Base-by-base conservation (phyloP, 208 protist species). In the Crithidia acanthocephali region DNA sequence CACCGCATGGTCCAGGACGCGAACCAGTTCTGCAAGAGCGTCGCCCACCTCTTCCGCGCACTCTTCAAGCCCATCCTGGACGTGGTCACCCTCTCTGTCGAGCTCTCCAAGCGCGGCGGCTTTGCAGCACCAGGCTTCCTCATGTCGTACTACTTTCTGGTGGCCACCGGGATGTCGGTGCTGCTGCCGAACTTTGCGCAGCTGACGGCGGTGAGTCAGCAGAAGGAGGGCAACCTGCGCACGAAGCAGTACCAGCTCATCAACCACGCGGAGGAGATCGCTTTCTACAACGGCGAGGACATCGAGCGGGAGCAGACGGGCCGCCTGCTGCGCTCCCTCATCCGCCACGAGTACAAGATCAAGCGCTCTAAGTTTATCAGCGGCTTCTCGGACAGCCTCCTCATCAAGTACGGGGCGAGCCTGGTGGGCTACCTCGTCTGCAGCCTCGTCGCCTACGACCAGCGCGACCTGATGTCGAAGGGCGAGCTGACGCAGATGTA, bases 251-350 rank as follows among this genome's bases (percentile, higher is more conserved):
- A 83, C 50, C 87, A 94, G 62, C 68, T 98, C 13, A 73, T 92
- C 35, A 79, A 81, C 37, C 92, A 98, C 68, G 91, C 92, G 0
- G 92, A 98, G 79, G 89, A 95, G 79, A 85, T 98, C 45, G 91
- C 94, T 13, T 98, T 98, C 64, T 97, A 96, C 59, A 83, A 88
- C 40, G 94, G 94, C 37, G 92, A 90, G 50, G 81, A 87, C 25
- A 57, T 90, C n/a, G 94, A 98, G 74, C 65, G 83, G 3, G 74
- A 85, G 66, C 88, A 95, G 58, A 83, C 85, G 23, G 86, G 94
- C 20, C 75, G 76, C n/a, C 61, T 92, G 44, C 61, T 97, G 28
- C 47, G 76, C 32, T 89, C 80, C 20, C 85, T 95, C 62, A 66
- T 87, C 13, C 72, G 79, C 28, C 76, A 94, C 53, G 87, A 95